A percentile compares a stretch with the other conserved stretches of the same genome.
Conservation (phyloP, 2,329 filamentous ascomycete genomes). For the Trichoderma afroharzianum region DNA sequence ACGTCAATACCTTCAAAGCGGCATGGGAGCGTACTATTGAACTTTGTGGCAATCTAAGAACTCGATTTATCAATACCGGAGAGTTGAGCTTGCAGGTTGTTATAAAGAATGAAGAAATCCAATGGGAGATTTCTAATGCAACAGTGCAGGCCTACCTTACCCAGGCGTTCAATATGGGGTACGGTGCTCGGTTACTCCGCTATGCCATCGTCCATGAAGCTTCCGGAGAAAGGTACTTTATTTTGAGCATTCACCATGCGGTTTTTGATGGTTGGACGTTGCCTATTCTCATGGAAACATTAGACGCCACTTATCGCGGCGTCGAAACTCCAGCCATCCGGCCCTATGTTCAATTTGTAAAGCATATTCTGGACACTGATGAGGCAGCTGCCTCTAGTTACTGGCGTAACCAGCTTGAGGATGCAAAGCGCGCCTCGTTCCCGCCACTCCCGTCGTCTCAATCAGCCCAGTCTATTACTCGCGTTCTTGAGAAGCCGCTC, state of each 20-base stretch:
- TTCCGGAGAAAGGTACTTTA: conserved; percentile 15
- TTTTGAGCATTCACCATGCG: conserved; percentile 22
- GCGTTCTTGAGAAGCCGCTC: conserved; percentile 3
- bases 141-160: not conserved
- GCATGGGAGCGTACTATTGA: conserved; percentile 26
- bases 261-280: conserved; percentile 25
- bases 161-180: not conserved
- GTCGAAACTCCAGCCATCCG: not conserved
- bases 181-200: not conserved
- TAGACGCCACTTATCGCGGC: conserved; percentile 2
- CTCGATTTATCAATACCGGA: conserved; percentile 13
- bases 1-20: conserved; percentile 26
- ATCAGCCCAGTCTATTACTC: not conserved
- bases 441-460: not conserved
- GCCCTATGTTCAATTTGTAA: conserved; percentile 19
- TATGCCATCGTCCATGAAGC: conserved; percentile 9
- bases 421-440: conserved; percentile 12
- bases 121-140: not conserved
- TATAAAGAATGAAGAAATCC: not conserved
- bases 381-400: not conserved
- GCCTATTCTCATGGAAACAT: not conserved
- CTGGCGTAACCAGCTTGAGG: conserved; percentile 1
- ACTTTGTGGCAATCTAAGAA: conserved; percentile 15
- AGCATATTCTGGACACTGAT: conserved; percentile 1
- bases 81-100: not conserved